Base-by-base conservation (phyloP, 108 stramenopile species). In the Cyclotella distinguenda region DNA sequence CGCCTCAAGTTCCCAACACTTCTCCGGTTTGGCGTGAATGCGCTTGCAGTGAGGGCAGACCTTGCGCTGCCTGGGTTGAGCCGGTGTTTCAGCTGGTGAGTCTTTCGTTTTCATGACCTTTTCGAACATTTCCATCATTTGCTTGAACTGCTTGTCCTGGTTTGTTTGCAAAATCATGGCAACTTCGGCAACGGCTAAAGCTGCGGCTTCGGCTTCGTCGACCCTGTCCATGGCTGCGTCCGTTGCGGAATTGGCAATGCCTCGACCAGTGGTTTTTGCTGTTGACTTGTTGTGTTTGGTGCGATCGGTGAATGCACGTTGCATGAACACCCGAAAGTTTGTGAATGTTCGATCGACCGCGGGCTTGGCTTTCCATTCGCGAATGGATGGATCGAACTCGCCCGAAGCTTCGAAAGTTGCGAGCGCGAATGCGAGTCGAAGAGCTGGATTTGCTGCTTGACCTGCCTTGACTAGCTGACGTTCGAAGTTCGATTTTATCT, bases 41-140 rank as follows among this genome's bases (percentile, higher is more conserved):
- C 27, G 21, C 51, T 32, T 53, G 51, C 51, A 53, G 2, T 53
- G 51, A 9, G 51, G 51, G 23, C 51, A 53, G 40, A 42, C 40
- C 40, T 42, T 42, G 40, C 40, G 5, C 5, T 42, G 40, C 5
- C 5, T 42, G 40, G 40, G 2, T 16, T 42, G 40, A 5, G 40
- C 5, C 2, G 40, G 40, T 4, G 51, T 10, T 15, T 6, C 6
- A 7, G 25, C 2, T n/a, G 21, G 51, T 26, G 51, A 16, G 13
- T 25, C 28, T 22, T 50, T 50, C 18, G 51, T 0, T 6, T 28
- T 15, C 0, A 53, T 10, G 23, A 53, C 7, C 25, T 53, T 26
- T 27, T 53, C 23, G 11, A 53, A 53, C 51, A 53, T 26, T 1
- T n/a, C 2, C 51, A 53, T 53, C 51, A 53, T 53, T 0, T 28